These are phyloP conservation scores for Rubus idaeus DNA, from an alignment of 306 rosid species.

Conservation along the genomic window DNA sequence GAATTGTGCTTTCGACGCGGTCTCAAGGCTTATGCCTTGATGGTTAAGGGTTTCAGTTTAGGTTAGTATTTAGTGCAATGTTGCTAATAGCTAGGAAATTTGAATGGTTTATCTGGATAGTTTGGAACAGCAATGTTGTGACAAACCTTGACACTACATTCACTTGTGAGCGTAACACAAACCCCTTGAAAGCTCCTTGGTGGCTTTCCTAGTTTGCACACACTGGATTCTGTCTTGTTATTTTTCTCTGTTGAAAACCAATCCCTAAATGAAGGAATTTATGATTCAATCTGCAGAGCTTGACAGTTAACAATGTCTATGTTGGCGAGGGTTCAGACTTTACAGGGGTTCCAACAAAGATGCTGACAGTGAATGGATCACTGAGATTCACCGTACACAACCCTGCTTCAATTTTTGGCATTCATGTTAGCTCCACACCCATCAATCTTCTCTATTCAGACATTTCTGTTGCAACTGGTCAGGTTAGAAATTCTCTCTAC, in stretches of 20 bases:
- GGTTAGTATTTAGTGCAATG: background rate
- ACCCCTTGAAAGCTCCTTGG: background rate
- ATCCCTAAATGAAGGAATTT: conserved; percentile 6
- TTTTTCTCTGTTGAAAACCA: background rate
- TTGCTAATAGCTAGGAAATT: background rate
- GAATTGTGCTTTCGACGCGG: background rate
- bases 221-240: background rate
- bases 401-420: conserved; percentile 89
- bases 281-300: conserved; percentile 56
- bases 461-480: conserved; percentile 77
- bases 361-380: conserved; percentile 77
- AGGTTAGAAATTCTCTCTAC: conserved; percentile 37
- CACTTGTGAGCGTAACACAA: background rate
- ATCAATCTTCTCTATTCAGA: conserved; percentile 69
- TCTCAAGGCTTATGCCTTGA: background rate
- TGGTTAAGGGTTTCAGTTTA: background rate
- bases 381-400: conserved; percentile 65
- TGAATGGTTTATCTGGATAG: background rate
- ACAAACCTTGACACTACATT: background rate
- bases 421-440: conserved; percentile 75
- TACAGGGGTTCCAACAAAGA: conserved; percentile 79
- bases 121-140: background rate
- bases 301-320: conserved; percentile 61
- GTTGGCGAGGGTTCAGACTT: conserved; percentile 79
- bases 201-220: background rate